Conservation (phyloP, 139 green algal species). For the Chlamydomonas asymmetrica region DNA sequence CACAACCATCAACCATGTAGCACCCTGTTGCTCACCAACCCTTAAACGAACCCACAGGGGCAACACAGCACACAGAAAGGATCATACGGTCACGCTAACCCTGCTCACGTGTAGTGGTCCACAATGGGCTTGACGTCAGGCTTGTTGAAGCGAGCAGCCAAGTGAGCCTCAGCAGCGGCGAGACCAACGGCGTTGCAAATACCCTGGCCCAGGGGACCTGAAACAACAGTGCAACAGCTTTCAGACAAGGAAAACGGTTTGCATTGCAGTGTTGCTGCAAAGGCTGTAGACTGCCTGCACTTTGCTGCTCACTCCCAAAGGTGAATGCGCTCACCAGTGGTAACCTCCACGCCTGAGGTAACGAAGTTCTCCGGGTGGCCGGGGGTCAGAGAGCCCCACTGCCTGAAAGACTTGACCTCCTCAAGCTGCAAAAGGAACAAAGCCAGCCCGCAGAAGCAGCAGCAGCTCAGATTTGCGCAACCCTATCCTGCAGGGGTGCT, state of each 20-base stretch:
- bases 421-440: constrained; percentile 74
- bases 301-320: no score
- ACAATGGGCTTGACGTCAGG: constrained; percentile 82
- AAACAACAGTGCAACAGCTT: neutral
- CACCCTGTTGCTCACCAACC: no score
- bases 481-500: no score
- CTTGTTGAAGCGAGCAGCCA: constrained; percentile 99
- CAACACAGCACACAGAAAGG: no score
- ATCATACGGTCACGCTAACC: neutral
- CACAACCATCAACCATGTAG: no score
- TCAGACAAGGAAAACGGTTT: no score
- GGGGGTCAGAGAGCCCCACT: constrained; percentile 91
- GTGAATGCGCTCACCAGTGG: constrained; percentile 82
- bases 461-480: no score
- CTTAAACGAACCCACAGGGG: no score
- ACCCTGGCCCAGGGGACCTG: constrained; percentile 94
- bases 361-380: constrained; percentile 99
- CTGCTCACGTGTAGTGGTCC: constrained; percentile 96
- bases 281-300: no score
- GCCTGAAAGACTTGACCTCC: constrained; percentile 96
- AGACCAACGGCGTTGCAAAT: constrained; percentile 96
- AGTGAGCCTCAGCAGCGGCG: constrained; percentile 90
- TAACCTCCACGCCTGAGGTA: constrained; percentile 95
- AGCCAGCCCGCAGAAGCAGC: no score
- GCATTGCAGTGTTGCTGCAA: no score